Evolutionary conservation across 2,329 filamentous ascomycete species (phyloP).

Genomic region (Acarospora socialis): DNA sequence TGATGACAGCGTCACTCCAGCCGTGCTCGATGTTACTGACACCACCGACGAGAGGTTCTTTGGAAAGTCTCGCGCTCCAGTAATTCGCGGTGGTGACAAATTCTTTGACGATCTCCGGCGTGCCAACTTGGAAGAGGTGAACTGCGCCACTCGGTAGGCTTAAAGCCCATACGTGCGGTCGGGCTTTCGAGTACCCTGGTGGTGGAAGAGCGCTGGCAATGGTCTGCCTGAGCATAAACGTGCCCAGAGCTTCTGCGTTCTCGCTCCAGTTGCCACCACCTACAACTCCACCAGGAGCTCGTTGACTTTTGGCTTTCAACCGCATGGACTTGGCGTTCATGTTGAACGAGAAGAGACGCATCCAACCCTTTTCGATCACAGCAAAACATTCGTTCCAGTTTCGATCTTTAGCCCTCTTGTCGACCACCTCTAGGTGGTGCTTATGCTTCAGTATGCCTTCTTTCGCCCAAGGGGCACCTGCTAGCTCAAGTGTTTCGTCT

Average conservation of each 20-base stretch:
- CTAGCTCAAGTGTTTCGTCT: slow-evolving; percentile 81
- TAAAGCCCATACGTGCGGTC: slow-evolving; percentile 87
- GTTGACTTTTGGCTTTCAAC: slow-evolving; percentile 44
- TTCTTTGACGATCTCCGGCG: slow-evolving; percentile 83
- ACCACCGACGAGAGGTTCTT: slow-evolving; percentile 80
- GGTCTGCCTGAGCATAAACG: slow-evolving; percentile 78
- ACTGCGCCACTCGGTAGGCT: slow-evolving; percentile 86
- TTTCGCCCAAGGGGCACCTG: slow-evolving; percentile 95
- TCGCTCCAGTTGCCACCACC: slow-evolving; percentile 98
- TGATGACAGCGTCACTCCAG: slow-evolving; percentile 77
- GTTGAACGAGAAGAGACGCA: slow-evolving; percentile 88
- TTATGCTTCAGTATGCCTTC: slow-evolving; percentile 94
- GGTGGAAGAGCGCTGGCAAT: slow-evolving; percentile 80
- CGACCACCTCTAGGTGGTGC: slow-evolving; percentile 79
- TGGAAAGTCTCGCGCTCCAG: slow-evolving; percentile 89
- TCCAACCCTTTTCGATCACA: slow-evolving; percentile 84
- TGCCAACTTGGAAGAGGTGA: slow-evolving; percentile 96
- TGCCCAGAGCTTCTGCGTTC: slow-evolving; percentile 78
- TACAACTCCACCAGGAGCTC: slow-evolving; percentile 52
- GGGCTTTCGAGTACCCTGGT: slow-evolving; percentile 79
- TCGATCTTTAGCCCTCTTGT: slow-evolving; percentile 84
- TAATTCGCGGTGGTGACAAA: slow-evolving; percentile 94
- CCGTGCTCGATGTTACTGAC: slow-evolving; percentile 97
- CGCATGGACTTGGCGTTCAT: slow-evolving; percentile 59
- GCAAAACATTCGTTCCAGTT: slow-evolving; percentile 95